Evolutionary conservation across 1,284 basidiomycete species (phyloP), one percentile per base, ranked within the genome.

Genomic region (Cryptococcus wingfieldii): DNA sequence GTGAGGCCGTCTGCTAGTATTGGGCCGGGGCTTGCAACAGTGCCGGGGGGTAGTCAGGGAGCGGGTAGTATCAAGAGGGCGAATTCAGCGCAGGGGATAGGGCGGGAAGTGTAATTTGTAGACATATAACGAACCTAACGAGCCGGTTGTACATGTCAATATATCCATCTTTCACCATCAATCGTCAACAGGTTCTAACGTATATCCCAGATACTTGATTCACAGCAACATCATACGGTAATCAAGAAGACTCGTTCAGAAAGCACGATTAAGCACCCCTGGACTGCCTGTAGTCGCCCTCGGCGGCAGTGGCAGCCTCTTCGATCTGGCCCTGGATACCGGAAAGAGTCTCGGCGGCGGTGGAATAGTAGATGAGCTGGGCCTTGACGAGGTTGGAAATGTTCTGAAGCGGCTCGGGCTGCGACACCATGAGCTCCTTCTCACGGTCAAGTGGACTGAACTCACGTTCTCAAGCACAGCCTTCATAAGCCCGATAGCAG

Each of bases 401-500:
- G 78, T 93, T 90, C 83, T 90, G 92, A 72, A 98, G 79, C 1
- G 95, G 91, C 78, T 98, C 95, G 47, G 95, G 95, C 90, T 93
- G 43, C 13, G 46, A 25, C 18, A 45, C 3, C 47, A 16, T 47
- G 1, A 50, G 44, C 31, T 48, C 8, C 10, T 16, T 10, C 10
- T 14, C 4, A 1, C 27, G 5, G 45, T 46, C 3, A 38, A 12
- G 6, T 14, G 16, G 2, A 27, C n/a, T 5, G 25, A 80, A 80
- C 87, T 51, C 64, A 92, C 89, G 79, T 97, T 96, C 70, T 98
- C 94, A 44, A 98, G 83, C 13, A 98, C 94, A 42, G 89, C 88
- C 82, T 98, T 96, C 95, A 98, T 98, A 57, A 96, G 83, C 13
- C 89, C 91, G 72, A 98, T 98, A 1, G 95, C 95, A 39, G 95